Percentiles rank a stretch among this genome's conserved stretches.
phyloP scores from a whole-genome alignment of 2,329 filamentous ascomycete species.

The Alternaria triticimaculans region DNA sequence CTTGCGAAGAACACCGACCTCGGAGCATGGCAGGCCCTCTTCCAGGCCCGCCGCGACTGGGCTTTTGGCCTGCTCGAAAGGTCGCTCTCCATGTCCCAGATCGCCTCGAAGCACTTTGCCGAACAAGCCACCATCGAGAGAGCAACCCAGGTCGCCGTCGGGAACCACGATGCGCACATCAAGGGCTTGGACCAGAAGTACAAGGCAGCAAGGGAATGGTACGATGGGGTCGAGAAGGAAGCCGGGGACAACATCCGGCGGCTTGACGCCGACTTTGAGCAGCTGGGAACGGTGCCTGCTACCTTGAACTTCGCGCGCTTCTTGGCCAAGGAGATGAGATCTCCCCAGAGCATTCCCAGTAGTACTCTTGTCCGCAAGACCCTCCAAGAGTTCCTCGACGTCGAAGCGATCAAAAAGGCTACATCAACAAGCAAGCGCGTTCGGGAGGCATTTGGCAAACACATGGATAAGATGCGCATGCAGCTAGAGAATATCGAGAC shows the following conservation, averaged over 20 bases:
- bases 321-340: conserved; percentile 43
- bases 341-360: conserved; percentile 29
- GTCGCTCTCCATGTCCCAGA: conserved; percentile 69
- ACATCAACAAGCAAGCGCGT: conserved; percentile 70
- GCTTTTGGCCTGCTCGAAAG: conserved; percentile 72
- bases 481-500: conserved; percentile 51
- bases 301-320: conserved; percentile 68
- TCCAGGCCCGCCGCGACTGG: conserved; percentile 82
- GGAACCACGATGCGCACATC: conserved; percentile 80
- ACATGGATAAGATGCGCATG: conserved; percentile 51
- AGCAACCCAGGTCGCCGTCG: conserved; percentile 82
- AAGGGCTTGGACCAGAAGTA: conserved; percentile 75
- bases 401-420: conserved; percentile 74
- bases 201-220: conserved; percentile 73
- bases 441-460: conserved; percentile 68
- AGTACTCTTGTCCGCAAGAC: conserved; percentile 35
- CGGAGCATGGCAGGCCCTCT: conserved; percentile 86
- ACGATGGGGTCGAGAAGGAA: conserved; percentile 70
- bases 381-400: conserved; percentile 69
- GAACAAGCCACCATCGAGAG: conserved; percentile 80
- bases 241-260: conserved; percentile 68
- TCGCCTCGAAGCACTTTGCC: conserved; percentile 69
- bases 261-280: conserved; percentile 72
- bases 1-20: conserved; percentile 81
- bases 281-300: conserved; percentile 69